Evolutionary conservation across 768 basidiomycete species (phyloP), one percentile per base, ranked within the genome.

Genomic region (Phylloporus arenicola): DNA sequence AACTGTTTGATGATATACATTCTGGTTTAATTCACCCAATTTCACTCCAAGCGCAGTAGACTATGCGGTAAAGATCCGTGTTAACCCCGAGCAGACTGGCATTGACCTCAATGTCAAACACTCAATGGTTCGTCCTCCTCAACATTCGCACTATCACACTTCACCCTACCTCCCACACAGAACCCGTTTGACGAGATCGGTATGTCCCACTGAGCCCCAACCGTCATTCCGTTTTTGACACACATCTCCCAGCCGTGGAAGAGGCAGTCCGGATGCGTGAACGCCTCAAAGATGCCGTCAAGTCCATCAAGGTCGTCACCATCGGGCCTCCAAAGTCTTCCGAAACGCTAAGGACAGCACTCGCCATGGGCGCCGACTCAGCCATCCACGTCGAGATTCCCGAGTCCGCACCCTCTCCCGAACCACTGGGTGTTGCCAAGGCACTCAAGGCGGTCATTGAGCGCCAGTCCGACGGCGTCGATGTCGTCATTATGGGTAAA

Each of bases 101-200:
- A 83, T 99, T 37, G 95, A 99, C 75, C 85, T 89, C 49, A 92
- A 87, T 68, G 95, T 96, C 59, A 99, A 99, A 78, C 96, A 99
- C 72, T 94, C 92, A 2, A 97, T 99, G 94, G 95, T 93, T 57
- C 58, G 84, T 60, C 9, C 37, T 7, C 33, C 12, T 33, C 35
- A 31, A 20, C 13, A 3, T 9, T 19, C 12, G 5, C 10, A 11
- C 29, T 31, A 19, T 19, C 54, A 30, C 17, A 9, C 53, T 29
- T 29, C 4, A 52, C 43, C 34, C 16, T 37, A 20, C 11, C n/a
- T 39, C 12, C 10, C 19, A 34, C 13, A 49, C 61, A 97, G 94
- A 98, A 98, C 70, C 95, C 96, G 0, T 98, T 97, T 62, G 95
- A 98, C 67, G 96, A 99, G 72, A 98, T 98, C 64, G 95, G 93